These are phyloP conservation scores for Dichotomocladium elegans DNA, from an alignment of 371 early-diverging fungal genomes.

Conservation along the genomic window DNA sequence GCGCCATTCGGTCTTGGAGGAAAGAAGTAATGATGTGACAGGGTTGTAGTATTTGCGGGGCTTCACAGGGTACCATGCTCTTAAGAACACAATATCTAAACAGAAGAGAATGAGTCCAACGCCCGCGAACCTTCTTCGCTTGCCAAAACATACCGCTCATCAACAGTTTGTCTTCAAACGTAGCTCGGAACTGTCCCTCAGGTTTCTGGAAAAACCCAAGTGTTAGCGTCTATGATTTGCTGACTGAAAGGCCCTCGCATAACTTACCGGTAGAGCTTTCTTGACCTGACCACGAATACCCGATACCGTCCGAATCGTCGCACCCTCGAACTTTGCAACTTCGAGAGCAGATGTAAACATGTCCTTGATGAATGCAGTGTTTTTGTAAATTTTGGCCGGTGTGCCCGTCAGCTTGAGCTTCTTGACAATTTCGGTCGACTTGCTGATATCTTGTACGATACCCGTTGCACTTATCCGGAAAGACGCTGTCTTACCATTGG, in stretches of 20 bases:
- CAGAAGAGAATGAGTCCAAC: not conserved
- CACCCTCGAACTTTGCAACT: constrained; percentile 98
- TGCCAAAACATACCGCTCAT: constrained; percentile 60
- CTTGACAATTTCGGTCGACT: constrained; percentile 92
- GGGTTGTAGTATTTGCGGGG: constrained; percentile 95
- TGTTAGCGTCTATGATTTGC: not conserved
- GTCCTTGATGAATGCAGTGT: constrained; percentile 98
- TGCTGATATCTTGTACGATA: constrained; percentile 88
- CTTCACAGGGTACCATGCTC: constrained; percentile 96
- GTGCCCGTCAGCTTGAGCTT: constrained; percentile 98
- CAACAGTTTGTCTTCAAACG: constrained; percentile 98
- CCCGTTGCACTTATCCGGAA: constrained; percentile 97
- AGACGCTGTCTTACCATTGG: constrained; percentile 55
- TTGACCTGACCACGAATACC: constrained; percentile 99
- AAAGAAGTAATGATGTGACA: constrained; percentile 81
- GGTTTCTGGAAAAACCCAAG: constrained; percentile 55
- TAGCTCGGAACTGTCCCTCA: constrained; percentile 96
- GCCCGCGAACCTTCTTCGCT: not conserved
- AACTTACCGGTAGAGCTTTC: constrained; percentile 68
- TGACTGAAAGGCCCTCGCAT: not conserved
- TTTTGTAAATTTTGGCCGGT: constrained; percentile 92
- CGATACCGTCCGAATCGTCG: constrained; percentile 92
- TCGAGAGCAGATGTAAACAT: constrained; percentile 99
- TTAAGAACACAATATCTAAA: constrained; percentile 94
- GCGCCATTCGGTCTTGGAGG: constrained; percentile 70